phyloP scores from a whole-genome alignment of 1,139 yeast species.

The Scheffersomyces stambukii region DNA sequence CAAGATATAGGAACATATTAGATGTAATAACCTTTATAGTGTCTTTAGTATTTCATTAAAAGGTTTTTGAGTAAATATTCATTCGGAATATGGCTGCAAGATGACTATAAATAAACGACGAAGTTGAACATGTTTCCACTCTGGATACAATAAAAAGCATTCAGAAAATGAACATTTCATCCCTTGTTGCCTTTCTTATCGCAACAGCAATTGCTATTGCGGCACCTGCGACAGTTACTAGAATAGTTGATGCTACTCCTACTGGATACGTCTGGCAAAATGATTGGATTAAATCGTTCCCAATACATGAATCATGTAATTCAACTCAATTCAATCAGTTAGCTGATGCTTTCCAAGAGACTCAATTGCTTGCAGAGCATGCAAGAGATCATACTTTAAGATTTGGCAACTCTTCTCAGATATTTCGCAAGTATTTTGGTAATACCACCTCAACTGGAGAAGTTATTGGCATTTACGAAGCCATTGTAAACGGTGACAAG shows the following conservation, averaged over 20 bases:
- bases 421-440: conserved; percentile 25
- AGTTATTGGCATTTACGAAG: conserved; percentile 28
- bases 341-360: conserved; percentile 14
- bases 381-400: conserved; percentile 22
- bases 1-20: too few relatives aligned
- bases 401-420: conserved; percentile 18
- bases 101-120: too few relatives aligned
- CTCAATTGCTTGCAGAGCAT: conserved; percentile 17
- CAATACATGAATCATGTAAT: conserved; percentile 19
- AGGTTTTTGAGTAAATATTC: too few relatives aligned
- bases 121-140: too few relatives aligned
- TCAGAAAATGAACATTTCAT: too few relatives aligned
- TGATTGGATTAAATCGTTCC: conserved; percentile 13
- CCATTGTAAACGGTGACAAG: conserved; percentile 23
- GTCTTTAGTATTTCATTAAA: too few relatives aligned
- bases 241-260: conserved; percentile 3
- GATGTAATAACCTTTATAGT: too few relatives aligned
- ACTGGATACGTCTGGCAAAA: conserved; percentile 14
- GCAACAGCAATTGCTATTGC: conserved; percentile 1
- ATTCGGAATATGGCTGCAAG: too few relatives aligned
- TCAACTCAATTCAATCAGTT: conserved; percentile 17
- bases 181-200: background rate
- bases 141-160: too few relatives aligned
- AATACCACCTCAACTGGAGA: conserved; percentile 21
- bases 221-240: conserved; percentile 4